Conservation (phyloP, 164 flowering plant genomes). For the Liquidambar formosana region DNA sequence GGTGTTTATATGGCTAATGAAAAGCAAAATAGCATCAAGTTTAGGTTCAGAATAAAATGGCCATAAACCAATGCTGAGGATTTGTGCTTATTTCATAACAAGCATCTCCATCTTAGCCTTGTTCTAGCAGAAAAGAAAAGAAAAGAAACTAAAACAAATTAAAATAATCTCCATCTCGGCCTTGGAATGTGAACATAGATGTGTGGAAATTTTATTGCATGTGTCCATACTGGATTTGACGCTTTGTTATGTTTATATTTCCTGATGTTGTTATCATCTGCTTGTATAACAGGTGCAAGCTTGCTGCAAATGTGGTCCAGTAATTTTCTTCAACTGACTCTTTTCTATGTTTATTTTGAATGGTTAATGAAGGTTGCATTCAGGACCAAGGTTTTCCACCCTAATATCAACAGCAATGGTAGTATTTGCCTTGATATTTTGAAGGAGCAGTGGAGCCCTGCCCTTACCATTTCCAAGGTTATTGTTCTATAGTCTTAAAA, state of each 20-base stretch:
- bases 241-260: not conserved
- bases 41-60: too few species aligned
- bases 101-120: too few species aligned
- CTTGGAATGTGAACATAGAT: too few species aligned
- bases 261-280: not conserved
- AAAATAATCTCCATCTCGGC: too few species aligned
- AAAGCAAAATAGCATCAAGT: too few species aligned
- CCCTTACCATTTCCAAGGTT: conserved; percentile 55
- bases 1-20: too few species aligned
- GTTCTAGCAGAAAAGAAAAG: too few species aligned
- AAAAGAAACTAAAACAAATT: too few species aligned
- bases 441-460: conserved; percentile 61
- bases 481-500: not conserved
- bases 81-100: too few species aligned
- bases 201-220: not conserved
- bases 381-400: conserved; percentile 57
- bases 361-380: conserved; percentile 38
- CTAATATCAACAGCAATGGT: conserved; percentile 56
- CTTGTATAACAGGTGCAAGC: not conserved
- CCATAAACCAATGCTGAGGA: too few species aligned
- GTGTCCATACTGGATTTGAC: not conserved
- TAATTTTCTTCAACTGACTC: not conserved
- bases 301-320: not conserved
- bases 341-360: not conserved
- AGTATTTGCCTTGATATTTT: conserved; percentile 52